Percentiles rank a stretch among this genome's conserved stretches.
Conservation (phyloP, 2,329 filamentous ascomycete genomes). For the Xylaria arbuscula region DNA sequence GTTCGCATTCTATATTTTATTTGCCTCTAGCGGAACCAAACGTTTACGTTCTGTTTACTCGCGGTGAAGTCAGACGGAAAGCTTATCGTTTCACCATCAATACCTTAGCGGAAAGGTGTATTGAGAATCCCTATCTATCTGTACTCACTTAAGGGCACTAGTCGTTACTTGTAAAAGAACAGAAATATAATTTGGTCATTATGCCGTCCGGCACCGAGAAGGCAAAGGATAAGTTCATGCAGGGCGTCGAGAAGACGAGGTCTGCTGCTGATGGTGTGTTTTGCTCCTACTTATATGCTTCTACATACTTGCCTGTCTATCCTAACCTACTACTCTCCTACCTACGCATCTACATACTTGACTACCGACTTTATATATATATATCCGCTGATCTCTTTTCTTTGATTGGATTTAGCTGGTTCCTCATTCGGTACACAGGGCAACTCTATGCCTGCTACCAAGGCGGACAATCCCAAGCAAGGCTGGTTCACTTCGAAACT, state of each 20-base stretch:
- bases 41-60: no score
- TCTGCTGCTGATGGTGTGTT: constrained; percentile 21
- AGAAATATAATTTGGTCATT: no score
- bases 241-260: constrained; percentile 30
- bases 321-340: background rate
- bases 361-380: background rate
- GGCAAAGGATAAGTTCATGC: constrained; percentile 29
- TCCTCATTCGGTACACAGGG: constrained; percentile 7
- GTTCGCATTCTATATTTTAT: no score
- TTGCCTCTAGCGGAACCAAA: no score
- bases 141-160: no score
- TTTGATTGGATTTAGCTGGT: constrained; percentile 7
- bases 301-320: background rate
- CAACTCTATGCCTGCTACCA: constrained; percentile 12
- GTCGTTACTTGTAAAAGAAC: no score
- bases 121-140: no score
- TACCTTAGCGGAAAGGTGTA: no score
- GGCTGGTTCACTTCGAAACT: constrained; percentile 22
- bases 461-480: constrained; percentile 31
- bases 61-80: no score
- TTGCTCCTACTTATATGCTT: no score
- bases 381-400: background rate
- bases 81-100: no score
- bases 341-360: no score
- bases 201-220: constrained; percentile 28